Conservation (phyloP, 202 grass and related monocot genomes). For the Tripidium arundinaceum region DNA sequence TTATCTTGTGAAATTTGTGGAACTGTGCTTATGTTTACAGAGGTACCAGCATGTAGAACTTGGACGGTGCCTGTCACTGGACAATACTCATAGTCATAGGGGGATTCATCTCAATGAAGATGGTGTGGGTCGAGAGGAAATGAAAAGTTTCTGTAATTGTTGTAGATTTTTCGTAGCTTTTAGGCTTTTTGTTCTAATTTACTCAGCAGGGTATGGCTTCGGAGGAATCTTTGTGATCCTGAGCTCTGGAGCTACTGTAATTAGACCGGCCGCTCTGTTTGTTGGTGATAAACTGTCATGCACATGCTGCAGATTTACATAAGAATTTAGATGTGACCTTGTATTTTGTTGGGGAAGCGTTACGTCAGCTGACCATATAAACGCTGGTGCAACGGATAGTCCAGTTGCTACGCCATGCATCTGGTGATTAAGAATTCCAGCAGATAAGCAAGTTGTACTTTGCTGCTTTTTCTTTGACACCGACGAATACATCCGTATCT, state of each 20-base stretch:
- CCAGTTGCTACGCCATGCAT: not conserved
- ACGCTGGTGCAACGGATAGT: not conserved
- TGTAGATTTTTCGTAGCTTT: slow-evolving; percentile 55
- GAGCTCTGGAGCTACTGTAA: slow-evolving; percentile 56
- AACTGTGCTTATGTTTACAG: slow-evolving; percentile 43
- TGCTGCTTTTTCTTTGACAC: not conserved
- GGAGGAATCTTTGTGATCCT: slow-evolving; percentile 44
- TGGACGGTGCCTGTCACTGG: slow-evolving; percentile 35
- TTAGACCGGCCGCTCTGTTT: slow-evolving; percentile 39
- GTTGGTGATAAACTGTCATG: slow-evolving; percentile 15
- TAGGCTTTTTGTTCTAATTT: slow-evolving; percentile 56
- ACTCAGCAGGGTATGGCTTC: slow-evolving; percentile 34
- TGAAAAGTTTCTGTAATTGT: slow-evolving; percentile 49
- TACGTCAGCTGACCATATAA: not conserved
- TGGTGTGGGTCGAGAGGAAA: slow-evolving; percentile 30
- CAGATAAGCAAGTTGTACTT: not conserved
- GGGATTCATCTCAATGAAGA: slow-evolving; percentile 22
- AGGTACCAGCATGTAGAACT: slow-evolving; percentile 36
- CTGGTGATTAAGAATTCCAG: not conserved
- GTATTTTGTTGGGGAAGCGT: slow-evolving; percentile 1
- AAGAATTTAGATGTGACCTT: slow-evolving; percentile 30
- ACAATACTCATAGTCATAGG: slow-evolving; percentile 30
- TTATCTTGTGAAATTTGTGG: slow-evolving; percentile 23
- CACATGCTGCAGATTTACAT: slow-evolving; percentile 19
- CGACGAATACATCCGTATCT: not conserved